phyloP scores from a whole-genome alignment of 2,329 filamentous ascomycete species.

The Fusarium sp. region DNA sequence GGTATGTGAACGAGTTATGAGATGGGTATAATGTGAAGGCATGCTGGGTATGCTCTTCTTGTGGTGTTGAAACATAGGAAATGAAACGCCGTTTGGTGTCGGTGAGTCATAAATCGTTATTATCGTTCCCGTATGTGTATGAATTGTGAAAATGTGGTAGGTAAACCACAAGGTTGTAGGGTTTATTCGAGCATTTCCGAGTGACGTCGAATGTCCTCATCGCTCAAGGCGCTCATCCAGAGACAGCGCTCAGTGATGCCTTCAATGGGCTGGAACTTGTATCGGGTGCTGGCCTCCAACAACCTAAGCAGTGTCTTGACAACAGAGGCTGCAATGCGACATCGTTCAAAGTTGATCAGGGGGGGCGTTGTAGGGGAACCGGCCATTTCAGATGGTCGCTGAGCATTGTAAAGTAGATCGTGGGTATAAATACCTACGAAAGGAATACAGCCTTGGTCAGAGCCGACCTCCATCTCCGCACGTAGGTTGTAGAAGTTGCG shows the following conservation, averaged over 20 bases:
- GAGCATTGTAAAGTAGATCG: conserved; percentile 82
- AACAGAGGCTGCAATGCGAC: conserved; percentile 77
- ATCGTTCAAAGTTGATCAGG: conserved; percentile 85
- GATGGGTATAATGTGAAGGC: conserved; percentile 30
- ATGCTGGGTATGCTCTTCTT: conserved; percentile 33
- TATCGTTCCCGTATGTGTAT: conserved; percentile 15
- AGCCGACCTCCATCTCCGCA: conserved; percentile 78
- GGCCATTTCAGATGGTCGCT: conserved; percentile 79
- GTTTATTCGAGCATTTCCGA: conserved; percentile 59
- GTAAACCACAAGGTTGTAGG: neutral
- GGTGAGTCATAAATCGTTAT: conserved; percentile 37
- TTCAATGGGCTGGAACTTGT: conserved; percentile 77
- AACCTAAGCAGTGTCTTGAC: conserved; percentile 82
- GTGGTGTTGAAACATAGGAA: conserved; percentile 29
- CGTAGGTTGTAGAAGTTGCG: conserved; percentile 81
- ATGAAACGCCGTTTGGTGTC: conserved; percentile 28
- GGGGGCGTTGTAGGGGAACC: conserved; percentile 72
- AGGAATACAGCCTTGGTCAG: conserved; percentile 79
- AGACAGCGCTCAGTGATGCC: conserved; percentile 82
- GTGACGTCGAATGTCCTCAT: conserved; percentile 74
- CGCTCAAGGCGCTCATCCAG: conserved; percentile 82
- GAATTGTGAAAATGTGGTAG: neutral
- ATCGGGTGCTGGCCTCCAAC: conserved; percentile 80
- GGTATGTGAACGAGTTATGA: conserved; percentile 6
- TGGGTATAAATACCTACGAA: conserved; percentile 88